Evolutionary conservation across 441 rosid species (phyloP), one percentile per base, ranked within the genome.

Genomic region (Erodium moschatum): DNA sequence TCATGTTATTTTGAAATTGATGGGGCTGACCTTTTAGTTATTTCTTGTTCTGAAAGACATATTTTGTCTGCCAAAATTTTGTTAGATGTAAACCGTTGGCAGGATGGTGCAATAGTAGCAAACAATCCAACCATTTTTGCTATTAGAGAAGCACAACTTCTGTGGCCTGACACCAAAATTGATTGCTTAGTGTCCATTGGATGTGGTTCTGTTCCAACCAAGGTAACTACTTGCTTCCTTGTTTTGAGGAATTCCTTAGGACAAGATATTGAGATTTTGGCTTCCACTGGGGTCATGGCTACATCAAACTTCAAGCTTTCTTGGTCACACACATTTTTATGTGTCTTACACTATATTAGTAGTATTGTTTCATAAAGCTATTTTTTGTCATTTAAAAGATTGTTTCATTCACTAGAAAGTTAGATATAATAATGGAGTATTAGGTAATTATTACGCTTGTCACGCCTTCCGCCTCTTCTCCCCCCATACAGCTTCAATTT

Each of bases 61-160:
- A 24, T 50, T 70, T 66, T 61, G 7, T 75, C 19, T 72, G 24
- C 38, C 18, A 67, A 42, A 2, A 7, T 78, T 72, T 60, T 65
- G 29, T 13, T 64, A 93, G 98, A 85, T 76, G 75, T 84, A 65
- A 84, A 83, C 73, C 96, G 96, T 75, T 93, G 98, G 98, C 97
- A 93, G 86, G 98, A 93, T 84, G 98, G 98, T 77, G 98, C 97
- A 67, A 89, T 93, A 77, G 96, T 93, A 70, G 97, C 97, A 69
- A 93, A 93, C 69, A 93, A 93, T 82, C 97, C 98, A 72, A 89
- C 97, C 9, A 78, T 93, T 31, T 87, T 89, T 76, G 87, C 96
- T 72, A 83, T 93, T 68, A 85, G 97, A 81, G 98, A 93, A 87
- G 98, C 98, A 67, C 97, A 93, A 83, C 96, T 93, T 79, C 78